Percentiles rank a stretch among this genome's conserved stretches.
Evolutionary conservation across 2,329 filamentous ascomycete species (phyloP).

Genomic region (Cladobotryum protrusum): DNA sequence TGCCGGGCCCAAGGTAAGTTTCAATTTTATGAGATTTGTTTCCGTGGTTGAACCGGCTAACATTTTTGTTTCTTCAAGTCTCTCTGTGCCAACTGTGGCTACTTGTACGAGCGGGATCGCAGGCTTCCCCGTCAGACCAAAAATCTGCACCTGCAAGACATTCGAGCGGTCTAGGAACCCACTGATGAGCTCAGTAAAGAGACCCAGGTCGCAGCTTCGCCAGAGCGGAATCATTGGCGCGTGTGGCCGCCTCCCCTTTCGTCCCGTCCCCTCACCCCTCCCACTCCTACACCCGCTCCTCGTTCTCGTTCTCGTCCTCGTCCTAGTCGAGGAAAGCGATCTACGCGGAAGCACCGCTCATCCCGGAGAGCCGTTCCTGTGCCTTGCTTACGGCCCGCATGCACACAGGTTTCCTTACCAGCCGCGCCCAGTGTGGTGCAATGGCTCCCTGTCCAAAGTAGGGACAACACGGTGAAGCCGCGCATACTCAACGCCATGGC

Average conservation of each 20-base stretch:
- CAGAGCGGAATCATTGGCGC: not conserved
- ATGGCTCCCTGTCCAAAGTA: constrained; percentile 8
- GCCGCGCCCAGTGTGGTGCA: not conserved
- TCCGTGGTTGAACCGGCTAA: too few relatives aligned
- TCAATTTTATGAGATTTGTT: not conserved
- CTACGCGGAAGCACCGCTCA: not conserved
- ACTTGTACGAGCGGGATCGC: constrained; percentile 81
- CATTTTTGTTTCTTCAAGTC: constrained; percentile 45
- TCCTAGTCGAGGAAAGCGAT: not conserved
- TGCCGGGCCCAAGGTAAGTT: constrained; percentile 68
- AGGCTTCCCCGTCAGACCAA: constrained; percentile 57
- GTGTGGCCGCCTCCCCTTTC: not conserved
- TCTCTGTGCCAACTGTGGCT: constrained; percentile 88
- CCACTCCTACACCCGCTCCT: not conserved
- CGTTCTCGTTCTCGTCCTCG: constrained; percentile 6
- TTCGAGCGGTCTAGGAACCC: constrained; percentile 25
- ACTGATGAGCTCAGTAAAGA: constrained; percentile 17
- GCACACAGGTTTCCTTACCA: too few relatives aligned
- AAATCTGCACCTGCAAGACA: constrained; percentile 32
- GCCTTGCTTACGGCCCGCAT: too few relatives aligned
- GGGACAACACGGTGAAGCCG: constrained; percentile 9
- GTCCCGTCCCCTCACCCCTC: not conserved
- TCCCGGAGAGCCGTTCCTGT: too few relatives aligned
- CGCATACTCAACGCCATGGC: constrained; percentile 16
- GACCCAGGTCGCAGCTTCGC: constrained; percentile 3